Evolutionary conservation across 2,329 filamentous ascomycete species (phyloP), one percentile per base, ranked within the genome.

Genomic region (Lasiodiplodia sp.): DNA sequence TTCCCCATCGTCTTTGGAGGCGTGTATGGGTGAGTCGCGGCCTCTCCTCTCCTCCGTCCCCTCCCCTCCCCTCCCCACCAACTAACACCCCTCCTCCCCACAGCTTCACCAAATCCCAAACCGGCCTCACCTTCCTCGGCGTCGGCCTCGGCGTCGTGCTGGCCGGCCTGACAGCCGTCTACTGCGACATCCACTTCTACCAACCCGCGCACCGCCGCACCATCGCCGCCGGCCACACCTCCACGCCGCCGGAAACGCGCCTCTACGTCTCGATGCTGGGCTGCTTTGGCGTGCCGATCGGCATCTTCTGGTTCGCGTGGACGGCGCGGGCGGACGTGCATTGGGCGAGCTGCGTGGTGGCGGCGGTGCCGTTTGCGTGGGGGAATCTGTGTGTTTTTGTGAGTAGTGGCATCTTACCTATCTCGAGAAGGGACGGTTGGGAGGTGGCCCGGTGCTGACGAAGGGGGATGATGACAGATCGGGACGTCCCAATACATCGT

Each of bases 251-350:
- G 0, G 80, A 82, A 66, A 72, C 78, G 58, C 72, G 79, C 0
- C 70, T 82, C 0, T 76, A 77, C 25, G 70, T 72, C 2, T 78
- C 75, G 10, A 78, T 81, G 72, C 63, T 77, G 3, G 79, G 80
- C 1, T 75, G 77, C 2, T 69, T 80, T 25, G 72, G 74, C 7
- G 69, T 81, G 12, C 76, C 78, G 0, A 69, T 73, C 2, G 73
- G 72, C 1, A 71, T 82, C 2, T 81, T 82, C 68, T 77, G 78
- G 74, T 82, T 80, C 57, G 80, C 73, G 2, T 82, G 80, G 79
- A 77, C 76, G 2, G 76, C 79, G 3, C 70, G 74, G 18, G 67
- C 68, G n/a, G 65, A 70, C 18, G 69, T 79, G 3, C 80, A 80
- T 68, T 82, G 78, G 79, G 78, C 79, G 21, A 72, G 70, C 6